Base-by-base conservation (phyloP, 805 yeast species). In the Lipomyces yamadae region DNA sequence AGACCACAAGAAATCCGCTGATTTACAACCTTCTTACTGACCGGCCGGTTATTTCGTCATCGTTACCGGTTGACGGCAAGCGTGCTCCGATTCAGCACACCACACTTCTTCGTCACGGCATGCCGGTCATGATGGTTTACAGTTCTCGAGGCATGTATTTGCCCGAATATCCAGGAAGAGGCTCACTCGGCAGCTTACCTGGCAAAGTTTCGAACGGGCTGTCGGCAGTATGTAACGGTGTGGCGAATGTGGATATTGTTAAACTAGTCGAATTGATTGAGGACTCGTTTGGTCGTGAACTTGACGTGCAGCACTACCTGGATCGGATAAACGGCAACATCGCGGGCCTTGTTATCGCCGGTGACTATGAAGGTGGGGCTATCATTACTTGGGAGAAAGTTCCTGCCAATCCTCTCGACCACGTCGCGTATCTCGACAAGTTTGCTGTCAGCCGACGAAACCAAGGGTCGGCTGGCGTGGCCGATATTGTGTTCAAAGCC, bases 311-410 rank as follows among this genome's bases (percentile, higher is more conserved):
- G 0, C 87, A 85, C 70, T 95, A 93, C 74, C 78, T 92, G 32
- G 66, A 80, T 2, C 80, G 99, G 60, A 83, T 95, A 48, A 83
- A 87, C 68, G 81, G 86, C 0, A 81, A 81, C 1, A 81, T 94
- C 3, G 93, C 97, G 0, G 89, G 90, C 0, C 76, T 95, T 10
- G 87, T 95, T 15, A 84, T 95, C 13, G 91, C 94, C 2, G 98
- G 98, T 0, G 95, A 94, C 74, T 95, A 95, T 76, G 97, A 93
- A 71, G 98, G 98, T 2, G 92, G 91, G 18, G 98, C 98, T 0
- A 89, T 95, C 15, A 84, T 94, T 45, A 95, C 99, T 0, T 89
- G 91, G 86, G 99, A 94, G 73, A 64, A 70, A 54, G 66, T 76
- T 0, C 74, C 77, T 3, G 67, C 74, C 0, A 80, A 80, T 6